Evolutionary conservation across 305 asterid species (phyloP), one percentile per base, ranked within the genome.

Genomic region (Stenogyne calaminthoides): DNA sequence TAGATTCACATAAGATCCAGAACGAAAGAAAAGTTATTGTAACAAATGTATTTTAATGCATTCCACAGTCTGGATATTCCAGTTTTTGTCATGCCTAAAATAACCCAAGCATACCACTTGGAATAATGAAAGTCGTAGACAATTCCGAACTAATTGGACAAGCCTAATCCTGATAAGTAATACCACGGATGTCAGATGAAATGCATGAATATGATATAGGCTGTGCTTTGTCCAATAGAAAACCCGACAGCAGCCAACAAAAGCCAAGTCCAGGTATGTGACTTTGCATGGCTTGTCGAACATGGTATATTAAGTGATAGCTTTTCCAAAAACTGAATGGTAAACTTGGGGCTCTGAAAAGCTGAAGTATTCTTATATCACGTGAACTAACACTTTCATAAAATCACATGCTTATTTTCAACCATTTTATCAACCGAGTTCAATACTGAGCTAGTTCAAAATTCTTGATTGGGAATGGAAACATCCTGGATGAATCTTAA

Each of bases 51-150:
- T 49, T 12, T 67, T 25, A 12, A 25, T 15, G 11, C 22, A 61
- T 12, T 19, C 14, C 42, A 0, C 9, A 18, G 9, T 18, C 61
- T 49, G 25, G 16, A n/a, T 39, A 56, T 34, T 18, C 39, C 22
- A 47, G 16, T 36, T 32, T n/a, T 5, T 67, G 40, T 18, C 78
- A 55, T 58, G 54, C 74, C 51, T 46, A 46, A 56, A 72, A 29
- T 25, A 19, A 25, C 47, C 32, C 22, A 40, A 47, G 8, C 34
- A 25, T 44, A 44, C n/a, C 5, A 6, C 58, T 40, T 39, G 77
- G 59, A 52, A 52, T 39, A 25, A 22, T 49, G 46, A 27, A 69
- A 8, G 51, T 51, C 11, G 36, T 9, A 11, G 12, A 52, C 46
- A 36, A 54, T 18, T 42, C 16, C n/a, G 22, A 5, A 64, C 71